phyloP scores from a whole-genome alignment of 2,329 filamentous ascomycete genomes.

The Aureobasidium leucospermi region DNA sequence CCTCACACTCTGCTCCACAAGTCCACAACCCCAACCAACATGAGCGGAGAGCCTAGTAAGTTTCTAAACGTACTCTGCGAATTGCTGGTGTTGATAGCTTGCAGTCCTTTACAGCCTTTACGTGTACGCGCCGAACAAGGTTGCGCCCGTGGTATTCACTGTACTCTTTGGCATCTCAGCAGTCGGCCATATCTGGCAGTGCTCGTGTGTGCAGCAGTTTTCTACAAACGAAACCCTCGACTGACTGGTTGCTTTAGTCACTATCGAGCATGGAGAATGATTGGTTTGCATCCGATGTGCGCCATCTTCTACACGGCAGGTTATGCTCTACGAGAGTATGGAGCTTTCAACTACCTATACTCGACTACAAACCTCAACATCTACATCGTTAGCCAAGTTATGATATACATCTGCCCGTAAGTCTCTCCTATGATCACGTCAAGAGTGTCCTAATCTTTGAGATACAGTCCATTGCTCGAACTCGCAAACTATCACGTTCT shows the following conservation, averaged over 20 bases:
- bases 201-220: neutral
- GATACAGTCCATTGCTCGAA: conserved; percentile 46
- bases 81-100: neutral
- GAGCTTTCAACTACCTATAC: conserved; percentile 24
- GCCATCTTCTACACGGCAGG: conserved; percentile 49
- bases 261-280: conserved; percentile 41
- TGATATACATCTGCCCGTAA: conserved; percentile 28
- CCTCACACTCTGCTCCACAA: neutral
- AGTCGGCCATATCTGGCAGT: conserved; percentile 11
- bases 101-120: conserved; percentile 13
- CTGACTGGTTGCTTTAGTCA: neutral
- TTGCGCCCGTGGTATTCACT: conserved; percentile 12
- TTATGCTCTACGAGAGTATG: conserved; percentile 44
- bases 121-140: conserved; percentile 16
- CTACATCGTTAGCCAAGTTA: conserved; percentile 38
- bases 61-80: neutral
- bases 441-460: neutral
- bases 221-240: neutral
- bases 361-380: conserved; percentile 30
- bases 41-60: conserved; percentile 7
- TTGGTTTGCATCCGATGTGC: conserved; percentile 48
- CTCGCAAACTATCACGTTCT: conserved; percentile 54
- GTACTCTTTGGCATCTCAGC: conserved; percentile 1
- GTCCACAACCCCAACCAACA: neutral
- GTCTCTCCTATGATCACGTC: neutral